Evolutionary conservation across 2,329 filamentous ascomycete genomes (phyloP).

Genomic region (Colletotrichum liaoningense): DNA sequence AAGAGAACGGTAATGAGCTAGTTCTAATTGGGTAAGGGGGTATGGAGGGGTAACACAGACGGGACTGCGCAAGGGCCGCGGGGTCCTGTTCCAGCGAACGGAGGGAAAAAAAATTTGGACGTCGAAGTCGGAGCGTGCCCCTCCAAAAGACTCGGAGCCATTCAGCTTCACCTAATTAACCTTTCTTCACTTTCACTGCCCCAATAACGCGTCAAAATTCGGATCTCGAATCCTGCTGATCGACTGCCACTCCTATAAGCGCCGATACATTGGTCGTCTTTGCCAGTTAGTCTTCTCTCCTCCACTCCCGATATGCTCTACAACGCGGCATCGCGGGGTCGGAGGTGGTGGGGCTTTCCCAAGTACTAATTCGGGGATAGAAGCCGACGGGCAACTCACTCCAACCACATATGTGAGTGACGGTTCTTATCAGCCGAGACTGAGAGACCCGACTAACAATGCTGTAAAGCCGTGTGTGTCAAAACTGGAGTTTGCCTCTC

Average conservation of each 20-base stretch:
- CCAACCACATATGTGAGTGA: conserved; percentile 11
- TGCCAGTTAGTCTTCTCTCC: conserved; percentile 13
- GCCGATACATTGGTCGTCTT: background rate
- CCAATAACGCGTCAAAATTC: background rate
- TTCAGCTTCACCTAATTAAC: conserved; percentile 18
- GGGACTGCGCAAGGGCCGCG: conserved; percentile 29
- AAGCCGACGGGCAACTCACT: conserved; percentile 28
- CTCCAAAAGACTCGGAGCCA: conserved; percentile 31
- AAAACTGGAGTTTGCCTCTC: background rate
- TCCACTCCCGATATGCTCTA: background rate
- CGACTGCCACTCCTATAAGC: background rate
- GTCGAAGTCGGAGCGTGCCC: conserved; percentile 34
- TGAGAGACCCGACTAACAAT: background rate
- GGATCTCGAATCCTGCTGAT: background rate
- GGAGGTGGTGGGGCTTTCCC: conserved; percentile 31
- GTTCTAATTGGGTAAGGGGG: conserved; percentile 6
- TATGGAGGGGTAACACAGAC: conserved; percentile 30
- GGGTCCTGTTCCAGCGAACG: conserved; percentile 23
- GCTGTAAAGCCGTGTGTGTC: background rate
- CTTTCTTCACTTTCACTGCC: conserved; percentile 12
- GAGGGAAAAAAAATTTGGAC: conserved; percentile 30
- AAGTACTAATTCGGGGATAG: conserved; percentile 32
- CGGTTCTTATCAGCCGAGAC: background rate
- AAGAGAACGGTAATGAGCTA: background rate
- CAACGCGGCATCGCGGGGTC: conserved; percentile 27